A percentile compares a stretch with the other conserved stretches of the same genome.
Evolutionary conservation across 306 rosid genomes (phyloP).

Genomic region (Pterocarpus santalinus): DNA sequence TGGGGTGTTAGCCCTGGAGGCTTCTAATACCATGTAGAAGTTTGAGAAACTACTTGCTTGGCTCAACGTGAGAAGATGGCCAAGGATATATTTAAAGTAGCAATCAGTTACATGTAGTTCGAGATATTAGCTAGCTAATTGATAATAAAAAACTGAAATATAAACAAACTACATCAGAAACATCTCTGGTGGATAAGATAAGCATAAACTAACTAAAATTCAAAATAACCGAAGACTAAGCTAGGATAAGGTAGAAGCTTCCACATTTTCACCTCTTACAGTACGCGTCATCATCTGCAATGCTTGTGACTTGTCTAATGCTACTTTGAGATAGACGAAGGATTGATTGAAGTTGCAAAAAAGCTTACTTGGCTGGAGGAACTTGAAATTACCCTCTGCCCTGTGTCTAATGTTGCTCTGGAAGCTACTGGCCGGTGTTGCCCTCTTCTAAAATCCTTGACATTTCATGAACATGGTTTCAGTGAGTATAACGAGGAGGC

Average conservation of each 20-base stretch:
- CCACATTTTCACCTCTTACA: constrained; percentile 36
- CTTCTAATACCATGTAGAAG: neutral
- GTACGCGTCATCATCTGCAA: constrained; percentile 51
- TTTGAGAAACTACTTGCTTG: no score
- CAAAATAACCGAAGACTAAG: no score
- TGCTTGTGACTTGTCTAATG: constrained; percentile 57
- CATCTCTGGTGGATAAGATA: no score
- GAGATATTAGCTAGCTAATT: no score
- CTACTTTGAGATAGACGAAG: constrained; percentile 56
- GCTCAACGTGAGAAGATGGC: no score
- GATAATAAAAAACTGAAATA: no score
- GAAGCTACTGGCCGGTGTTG: constrained; percentile 62
- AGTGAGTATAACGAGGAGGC: constrained; percentile 68
- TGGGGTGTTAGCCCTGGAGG: neutral
- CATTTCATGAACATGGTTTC: constrained; percentile 48
- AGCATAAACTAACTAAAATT: no score
- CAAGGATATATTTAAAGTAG: no score
- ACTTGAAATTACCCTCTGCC: constrained; percentile 57
- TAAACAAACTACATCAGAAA: no score
- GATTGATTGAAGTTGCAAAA: constrained; percentile 52
- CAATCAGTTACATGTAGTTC: no score
- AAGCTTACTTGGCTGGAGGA: constrained; percentile 71
- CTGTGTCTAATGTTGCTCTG: constrained; percentile 45
- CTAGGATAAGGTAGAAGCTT: no score
- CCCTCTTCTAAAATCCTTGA: constrained; percentile 61